A percentile compares a stretch with the other conserved stretches of the same genome.
These are phyloP conservation scores for Colletotrichum australisinense DNA, from an alignment of 2,329 filamentous ascomycete genomes.

Conservation along the genomic window DNA sequence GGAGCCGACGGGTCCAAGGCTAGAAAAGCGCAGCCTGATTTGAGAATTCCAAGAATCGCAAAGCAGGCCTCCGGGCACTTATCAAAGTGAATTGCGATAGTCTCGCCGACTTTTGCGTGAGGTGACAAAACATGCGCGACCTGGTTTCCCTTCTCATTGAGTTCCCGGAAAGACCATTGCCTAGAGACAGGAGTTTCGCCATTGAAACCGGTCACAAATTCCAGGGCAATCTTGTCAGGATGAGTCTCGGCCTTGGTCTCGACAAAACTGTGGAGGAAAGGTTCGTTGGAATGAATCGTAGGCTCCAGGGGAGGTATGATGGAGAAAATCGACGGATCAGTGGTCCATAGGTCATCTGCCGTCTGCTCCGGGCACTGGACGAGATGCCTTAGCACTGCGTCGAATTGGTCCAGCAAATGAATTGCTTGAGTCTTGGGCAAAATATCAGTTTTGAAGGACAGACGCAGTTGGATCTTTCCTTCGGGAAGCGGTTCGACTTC, in stretches of 20 bases:
- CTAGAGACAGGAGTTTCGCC: constrained; percentile 56
- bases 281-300: constrained; percentile 66
- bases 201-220: constrained; percentile 75
- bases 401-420: constrained; percentile 78
- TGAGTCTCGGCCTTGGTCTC: constrained; percentile 67
- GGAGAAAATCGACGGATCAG: constrained; percentile 64
- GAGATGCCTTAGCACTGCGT: constrained; percentile 71
- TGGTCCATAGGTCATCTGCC: constrained; percentile 51
- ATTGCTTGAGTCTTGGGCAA: constrained; percentile 76
- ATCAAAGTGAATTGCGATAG: constrained; percentile 83
- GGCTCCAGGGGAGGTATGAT: constrained; percentile 71
- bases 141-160: constrained; percentile 77
- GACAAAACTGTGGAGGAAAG: constrained; percentile 82
- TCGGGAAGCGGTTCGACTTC: constrained; percentile 73
- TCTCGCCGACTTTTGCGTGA: constrained; percentile 63
- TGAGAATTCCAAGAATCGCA: constrained; percentile 83
- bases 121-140: constrained; percentile 73
- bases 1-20: constrained; percentile 84
- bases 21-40: constrained; percentile 84
- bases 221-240: constrained; percentile 75
- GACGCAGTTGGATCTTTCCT: constrained; percentile 66
- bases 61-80: constrained; percentile 89
- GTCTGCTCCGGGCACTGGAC: constrained; percentile 58
- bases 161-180: constrained; percentile 79
- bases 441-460: constrained; percentile 74